A percentile compares a stretch with the other conserved stretches of the same genome.
These are phyloP conservation scores for Pythium aphanidermatum DNA, from an alignment of 352 stramenopile species.

Conservation along the genomic window DNA sequence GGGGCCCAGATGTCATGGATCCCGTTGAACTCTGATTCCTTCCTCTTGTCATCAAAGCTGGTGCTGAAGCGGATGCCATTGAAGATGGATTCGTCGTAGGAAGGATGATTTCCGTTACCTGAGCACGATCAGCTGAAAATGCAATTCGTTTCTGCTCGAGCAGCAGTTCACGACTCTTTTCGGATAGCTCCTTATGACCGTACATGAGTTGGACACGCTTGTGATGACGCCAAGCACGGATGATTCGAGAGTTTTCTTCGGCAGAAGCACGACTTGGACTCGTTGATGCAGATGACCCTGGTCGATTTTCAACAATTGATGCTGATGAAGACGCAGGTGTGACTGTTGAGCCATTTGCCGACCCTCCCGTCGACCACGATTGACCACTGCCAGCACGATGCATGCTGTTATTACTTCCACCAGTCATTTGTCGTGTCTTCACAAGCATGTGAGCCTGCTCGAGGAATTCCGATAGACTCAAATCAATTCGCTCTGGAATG, in stretches of 20 bases:
- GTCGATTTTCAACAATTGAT: slow-evolving; percentile 8
- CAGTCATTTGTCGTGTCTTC: slow-evolving; percentile 48
- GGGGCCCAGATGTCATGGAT: no score
- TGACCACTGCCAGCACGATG: slow-evolving; percentile 13
- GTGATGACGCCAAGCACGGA: slow-evolving; percentile 78
- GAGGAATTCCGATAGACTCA: slow-evolving; percentile 64
- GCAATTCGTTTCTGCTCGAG: slow-evolving; percentile 86
- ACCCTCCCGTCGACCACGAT: slow-evolving; percentile 9
- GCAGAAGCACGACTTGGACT: slow-evolving; percentile 54
- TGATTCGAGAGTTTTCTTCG: slow-evolving; percentile 74
- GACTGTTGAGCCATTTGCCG: neutral
- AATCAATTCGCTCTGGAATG: slow-evolving; percentile 81
- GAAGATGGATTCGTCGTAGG: slow-evolving; percentile 37
- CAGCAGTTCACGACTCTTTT: slow-evolving; percentile 66
- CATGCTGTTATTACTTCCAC: slow-evolving; percentile 9
- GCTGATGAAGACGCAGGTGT: slow-evolving; percentile 7
- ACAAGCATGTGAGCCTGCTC: slow-evolving; percentile 72
- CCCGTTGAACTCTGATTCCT: neutral
- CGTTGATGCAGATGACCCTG: slow-evolving; percentile 27
- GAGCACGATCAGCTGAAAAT: slow-evolving; percentile 76
- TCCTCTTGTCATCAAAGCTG: no score
- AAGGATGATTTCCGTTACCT: slow-evolving; percentile 82
- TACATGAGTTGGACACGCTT: slow-evolving; percentile 86
- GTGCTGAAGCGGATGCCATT: slow-evolving; percentile 1
- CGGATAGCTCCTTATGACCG: slow-evolving; percentile 80